A percentile compares a stretch with the other conserved stretches of the same genome.
Conservation (phyloP, 306 rosid species). For the Prunus armeniaca region DNA sequence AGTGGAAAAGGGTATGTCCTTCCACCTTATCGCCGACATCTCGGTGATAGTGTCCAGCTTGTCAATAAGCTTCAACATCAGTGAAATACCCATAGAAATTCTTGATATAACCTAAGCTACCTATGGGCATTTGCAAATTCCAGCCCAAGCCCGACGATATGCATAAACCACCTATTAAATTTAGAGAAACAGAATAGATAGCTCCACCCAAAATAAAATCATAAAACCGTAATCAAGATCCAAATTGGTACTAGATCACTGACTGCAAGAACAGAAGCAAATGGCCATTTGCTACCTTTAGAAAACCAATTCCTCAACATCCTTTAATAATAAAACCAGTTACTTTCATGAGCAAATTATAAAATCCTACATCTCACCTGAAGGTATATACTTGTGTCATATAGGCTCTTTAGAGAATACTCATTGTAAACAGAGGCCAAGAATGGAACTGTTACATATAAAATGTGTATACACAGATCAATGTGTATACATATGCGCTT, state of each 20-base stretch:
- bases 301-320: neutral
- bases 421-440: conserved; percentile 95
- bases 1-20: conserved; percentile 10
- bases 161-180: neutral
- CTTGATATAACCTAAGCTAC: neutral
- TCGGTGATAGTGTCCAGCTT: neutral
- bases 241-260: neutral
- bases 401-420: conserved; percentile 98
- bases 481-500: conserved; percentile 72
- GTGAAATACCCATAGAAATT: neutral
- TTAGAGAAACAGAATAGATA: neutral
- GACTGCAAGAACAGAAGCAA: neutral
- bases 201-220: neutral
- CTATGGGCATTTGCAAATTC: neutral
- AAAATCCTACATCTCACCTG: conserved; percentile 52
- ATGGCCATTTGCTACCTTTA: neutral
- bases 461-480: conserved; percentile 71
- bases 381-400: conserved; percentile 95
- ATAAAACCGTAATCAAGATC: neutral
- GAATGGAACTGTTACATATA: conserved; percentile 93
- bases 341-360: neutral
- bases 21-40: neutral
- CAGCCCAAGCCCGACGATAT: neutral
- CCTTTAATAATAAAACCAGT: neutral
- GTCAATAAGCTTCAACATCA: neutral